Percentiles rank a stretch among this genome's conserved stretches.
phyloP scores from a whole-genome alignment of 2,329 filamentous ascomycete species.

The Periglandula ipomoeae region DNA sequence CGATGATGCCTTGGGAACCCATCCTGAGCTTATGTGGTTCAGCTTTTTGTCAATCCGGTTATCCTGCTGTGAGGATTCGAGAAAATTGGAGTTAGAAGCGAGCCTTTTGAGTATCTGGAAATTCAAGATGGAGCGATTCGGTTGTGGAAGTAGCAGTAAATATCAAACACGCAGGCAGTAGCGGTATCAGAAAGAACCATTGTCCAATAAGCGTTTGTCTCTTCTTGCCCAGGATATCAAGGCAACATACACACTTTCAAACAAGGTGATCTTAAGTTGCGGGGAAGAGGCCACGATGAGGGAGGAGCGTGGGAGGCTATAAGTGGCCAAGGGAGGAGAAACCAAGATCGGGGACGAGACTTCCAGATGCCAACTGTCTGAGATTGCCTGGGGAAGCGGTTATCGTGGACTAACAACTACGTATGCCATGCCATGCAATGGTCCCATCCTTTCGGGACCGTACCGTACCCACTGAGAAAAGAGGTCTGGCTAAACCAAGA shows the following conservation, averaged over 20 bases:
- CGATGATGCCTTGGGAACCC: slow-evolving; percentile 11
- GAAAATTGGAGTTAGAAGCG: background rate
- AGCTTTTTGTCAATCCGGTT: background rate
- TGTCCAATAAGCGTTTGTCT: slow-evolving; percentile 6
- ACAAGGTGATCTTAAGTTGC: background rate
- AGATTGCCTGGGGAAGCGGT: background rate
- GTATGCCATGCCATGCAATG: background rate
- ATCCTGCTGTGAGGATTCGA: background rate
- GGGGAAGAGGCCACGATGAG: background rate
- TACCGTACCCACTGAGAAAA: background rate
- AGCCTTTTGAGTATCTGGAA: background rate
- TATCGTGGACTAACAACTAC: background rate
- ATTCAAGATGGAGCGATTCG: slow-evolving; percentile 5
- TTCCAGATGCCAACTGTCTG: slow-evolving; percentile 1
- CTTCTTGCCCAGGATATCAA: background rate
- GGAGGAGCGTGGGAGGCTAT: background rate
- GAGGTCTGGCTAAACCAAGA: background rate
- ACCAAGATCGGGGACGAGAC: background rate
- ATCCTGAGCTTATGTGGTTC: slow-evolving; percentile 4
- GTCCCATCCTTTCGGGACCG: background rate
- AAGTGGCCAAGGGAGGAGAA: background rate
- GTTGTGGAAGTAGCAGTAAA: slow-evolving; percentile 5
- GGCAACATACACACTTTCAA: background rate
- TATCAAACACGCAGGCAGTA: slow-evolving; percentile 3
- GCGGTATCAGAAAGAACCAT: slow-evolving; percentile 7